Base-by-base conservation (phyloP, 2,329 filamentous ascomycete species). In the Trichoderma sp. region DNA sequence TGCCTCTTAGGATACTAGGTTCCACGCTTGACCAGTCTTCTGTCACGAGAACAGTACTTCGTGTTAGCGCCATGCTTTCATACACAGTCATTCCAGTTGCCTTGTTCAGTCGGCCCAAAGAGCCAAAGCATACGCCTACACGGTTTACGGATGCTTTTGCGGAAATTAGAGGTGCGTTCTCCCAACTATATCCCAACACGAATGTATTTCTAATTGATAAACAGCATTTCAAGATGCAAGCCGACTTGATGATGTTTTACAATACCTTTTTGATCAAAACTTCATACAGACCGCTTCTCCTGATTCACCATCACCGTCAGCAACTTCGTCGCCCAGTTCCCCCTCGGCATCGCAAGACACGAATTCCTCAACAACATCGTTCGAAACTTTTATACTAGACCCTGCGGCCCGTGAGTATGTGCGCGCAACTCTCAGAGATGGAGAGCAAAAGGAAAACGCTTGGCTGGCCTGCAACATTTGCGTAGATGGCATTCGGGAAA, bases 1-100 rank as follows among this genome's bases (percentile, higher is more conserved):
- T 72, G 34, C 66, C 72, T 4, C 68, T 75, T 34, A 71, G 63
- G 6, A 20, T 74, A 15, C 57, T 74, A 12, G 74, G 76, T 2
- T 76, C 76, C 9, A 74, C 74, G 4, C 73, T 78, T 32, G 72
- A 77, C 50, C 75, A 77, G 47, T 77, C 75, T 8, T 76, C 76
- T 3, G 69, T 76, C 4, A 76, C 75, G 9, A 72, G 73, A 47
- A 74, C 73, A 9, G 70, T 78, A 17, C 62, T 77, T 32, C 73
- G 74, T n/a, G 73, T 77, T 55, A 77, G 76, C 64, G 71, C 75
- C 11, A 76, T 78, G 76, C 72, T 78, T n/a, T 76, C 76, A 1
- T 64, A 66, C 2, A 73, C 74, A 3, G 72, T 72, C 9, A 76
- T 78, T 59, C 76, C 76, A 2, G 74, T 75, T 8, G 50, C 73